phyloP scores from a whole-genome alignment of 2,329 filamentous ascomycete genomes.

The Westerdykella ornata region DNA sequence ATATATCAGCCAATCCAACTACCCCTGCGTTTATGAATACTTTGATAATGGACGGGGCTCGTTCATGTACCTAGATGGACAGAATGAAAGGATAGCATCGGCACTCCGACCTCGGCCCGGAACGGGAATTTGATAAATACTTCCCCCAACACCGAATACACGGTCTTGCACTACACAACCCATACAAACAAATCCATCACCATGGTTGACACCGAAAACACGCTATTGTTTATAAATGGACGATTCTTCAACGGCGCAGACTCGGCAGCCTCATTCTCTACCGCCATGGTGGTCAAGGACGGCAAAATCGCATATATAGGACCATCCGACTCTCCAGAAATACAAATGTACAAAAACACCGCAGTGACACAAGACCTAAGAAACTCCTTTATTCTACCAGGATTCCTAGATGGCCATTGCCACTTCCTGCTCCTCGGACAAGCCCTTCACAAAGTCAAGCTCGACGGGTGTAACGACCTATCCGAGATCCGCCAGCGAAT shows the following conservation, averaged over 20 bases:
- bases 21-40: too few relatives aligned
- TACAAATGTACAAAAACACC: slow-evolving; percentile 20
- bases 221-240: slow-evolving; percentile 24
- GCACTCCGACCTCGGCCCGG: too few relatives aligned
- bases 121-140: too few relatives aligned
- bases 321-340: slow-evolving; percentile 10
- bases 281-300: slow-evolving; percentile 38
- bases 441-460: slow-evolving; percentile 47
- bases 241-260: slow-evolving; percentile 17
- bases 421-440: slow-evolving; percentile 52
- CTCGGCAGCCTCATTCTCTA: slow-evolving; percentile 4
- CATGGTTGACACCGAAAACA: slow-evolving; percentile 1
- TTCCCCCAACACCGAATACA: too few relatives aligned
- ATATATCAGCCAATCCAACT: too few relatives aligned
- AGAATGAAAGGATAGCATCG: too few relatives aligned
- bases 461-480: slow-evolving; percentile 44
- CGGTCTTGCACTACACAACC: too few relatives aligned
- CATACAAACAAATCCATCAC: not conserved
- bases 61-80: too few relatives aligned
- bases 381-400: slow-evolving; percentile 43
- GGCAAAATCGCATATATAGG: slow-evolving; percentile 42
- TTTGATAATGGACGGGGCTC: too few relatives aligned
- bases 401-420: slow-evolving; percentile 54
- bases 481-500: slow-evolving; percentile 47
- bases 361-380: slow-evolving; percentile 32